phyloP scores from a whole-genome alignment of 164 flowering plant species.

The Berberis vulgaris region DNA sequence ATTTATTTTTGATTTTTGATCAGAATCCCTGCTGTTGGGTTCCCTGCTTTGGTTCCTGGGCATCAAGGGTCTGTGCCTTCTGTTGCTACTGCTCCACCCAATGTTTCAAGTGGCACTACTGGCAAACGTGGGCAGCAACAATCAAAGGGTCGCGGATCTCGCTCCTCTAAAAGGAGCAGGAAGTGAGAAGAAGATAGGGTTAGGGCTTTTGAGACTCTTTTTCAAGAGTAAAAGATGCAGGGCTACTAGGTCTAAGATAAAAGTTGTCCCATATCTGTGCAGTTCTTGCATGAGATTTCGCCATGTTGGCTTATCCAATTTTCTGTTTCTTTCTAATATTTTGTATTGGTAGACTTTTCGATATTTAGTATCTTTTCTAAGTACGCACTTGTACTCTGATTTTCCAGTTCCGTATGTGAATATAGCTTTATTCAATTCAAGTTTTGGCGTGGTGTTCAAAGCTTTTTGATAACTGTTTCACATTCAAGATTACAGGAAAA shows the following conservation, averaged over 20 bases:
- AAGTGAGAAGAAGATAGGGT: constrained; percentile 21
- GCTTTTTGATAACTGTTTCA: too few relatives aligned
- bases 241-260: constrained; percentile 64
- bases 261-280: constrained; percentile 6
- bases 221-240: constrained; percentile 48
- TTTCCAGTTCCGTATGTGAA: too few relatives aligned
- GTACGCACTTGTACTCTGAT: too few relatives aligned
- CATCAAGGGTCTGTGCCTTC: constrained; percentile 55
- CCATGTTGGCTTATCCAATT: too few relatives aligned
- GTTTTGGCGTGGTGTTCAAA: too few relatives aligned
- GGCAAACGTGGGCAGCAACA: constrained; percentile 25
- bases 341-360: too few relatives aligned
- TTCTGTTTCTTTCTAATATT: too few relatives aligned
- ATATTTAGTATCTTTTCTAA: too few relatives aligned
- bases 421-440: too few relatives aligned
- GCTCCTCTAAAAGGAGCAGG: constrained; percentile 22
- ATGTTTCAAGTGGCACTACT: constrained; percentile 6
- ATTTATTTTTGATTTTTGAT: constrained; percentile 10
- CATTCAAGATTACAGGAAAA: too few relatives aligned
- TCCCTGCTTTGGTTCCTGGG: constrained; percentile 99
- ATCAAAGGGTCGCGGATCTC: constrained; percentile 24
- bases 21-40: constrained; percentile 99
- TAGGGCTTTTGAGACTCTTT: constrained; percentile 9
- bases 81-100: constrained; percentile 28
- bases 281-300: constrained; percentile 10